These are phyloP conservation scores for Suillus bovinus DNA, from an alignment of 768 basidiomycete genomes.

Conservation along the genomic window DNA sequence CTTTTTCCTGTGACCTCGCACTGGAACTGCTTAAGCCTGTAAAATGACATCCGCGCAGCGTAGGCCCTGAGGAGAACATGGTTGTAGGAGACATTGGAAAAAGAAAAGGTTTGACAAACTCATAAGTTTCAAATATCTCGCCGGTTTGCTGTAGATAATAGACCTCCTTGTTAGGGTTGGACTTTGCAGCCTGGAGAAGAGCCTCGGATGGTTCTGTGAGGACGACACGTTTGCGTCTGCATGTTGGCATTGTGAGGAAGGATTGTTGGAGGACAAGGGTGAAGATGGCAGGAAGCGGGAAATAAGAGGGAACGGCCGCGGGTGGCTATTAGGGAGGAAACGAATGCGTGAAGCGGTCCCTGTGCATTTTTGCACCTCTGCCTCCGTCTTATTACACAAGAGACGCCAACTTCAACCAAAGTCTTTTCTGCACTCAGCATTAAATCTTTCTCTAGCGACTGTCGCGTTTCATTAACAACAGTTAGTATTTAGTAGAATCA, in stretches of 20 bases:
- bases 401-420: constrained; percentile 22
- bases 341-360: constrained; percentile 42
- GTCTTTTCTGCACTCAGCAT: constrained; percentile 10
- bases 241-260: constrained; percentile 72
- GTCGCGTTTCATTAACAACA: constrained; percentile 1
- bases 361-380: constrained; percentile 28
- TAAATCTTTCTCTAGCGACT: background rate
- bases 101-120: constrained; percentile 57
- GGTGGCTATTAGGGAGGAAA: constrained; percentile 60
- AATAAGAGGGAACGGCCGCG: constrained; percentile 56
- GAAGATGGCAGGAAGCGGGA: constrained; percentile 50
- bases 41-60: constrained; percentile 91
- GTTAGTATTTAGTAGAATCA: background rate
- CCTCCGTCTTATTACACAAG: constrained; percentile 22
- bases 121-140: constrained; percentile 96
- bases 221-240: constrained; percentile 87
- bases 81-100: constrained; percentile 20
- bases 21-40: constrained; percentile 91
- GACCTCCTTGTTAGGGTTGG: constrained; percentile 72
- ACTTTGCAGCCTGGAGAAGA: constrained; percentile 63
- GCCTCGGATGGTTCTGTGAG: constrained; percentile 78
- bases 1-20: constrained; percentile 97
- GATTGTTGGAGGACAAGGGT: constrained; percentile 45
- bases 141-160: constrained; percentile 94
- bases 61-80: constrained; percentile 55